Evolutionary conservation across 805 yeast genomes (phyloP).

Genomic region (Candida jianshihensis): DNA sequence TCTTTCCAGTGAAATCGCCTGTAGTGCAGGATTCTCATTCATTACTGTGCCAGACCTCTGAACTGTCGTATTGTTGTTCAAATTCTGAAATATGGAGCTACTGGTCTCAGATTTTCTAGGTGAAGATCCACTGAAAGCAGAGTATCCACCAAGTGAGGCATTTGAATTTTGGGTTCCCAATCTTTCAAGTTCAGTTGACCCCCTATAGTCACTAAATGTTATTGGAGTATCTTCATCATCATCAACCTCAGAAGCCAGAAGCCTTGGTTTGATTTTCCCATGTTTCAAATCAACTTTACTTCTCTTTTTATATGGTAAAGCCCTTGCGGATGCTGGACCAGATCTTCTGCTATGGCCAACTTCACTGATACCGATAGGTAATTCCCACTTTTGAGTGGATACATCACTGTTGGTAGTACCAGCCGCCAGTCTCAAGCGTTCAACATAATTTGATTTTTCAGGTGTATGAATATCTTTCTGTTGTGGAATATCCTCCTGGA

Average conservation of each 20-base stretch:
- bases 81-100: not conserved
- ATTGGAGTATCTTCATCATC: conserved; percentile 39
- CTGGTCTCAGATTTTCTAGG: conserved; percentile 7
- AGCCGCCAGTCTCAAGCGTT: conserved; percentile 33
- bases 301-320: conserved; percentile 11
- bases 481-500: conserved; percentile 8
- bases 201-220: conserved; percentile 4
- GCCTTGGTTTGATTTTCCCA: conserved; percentile 55
- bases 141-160: not conserved
- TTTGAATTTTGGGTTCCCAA: conserved; percentile 7
- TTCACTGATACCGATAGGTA: conserved; percentile 51
- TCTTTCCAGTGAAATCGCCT: conserved; percentile 22
- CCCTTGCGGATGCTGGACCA: conserved; percentile 7
- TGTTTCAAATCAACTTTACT: conserved; percentile 45
- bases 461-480: conserved; percentile 31
- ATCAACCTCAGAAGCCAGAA: conserved; percentile 71
- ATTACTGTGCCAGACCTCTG: conserved; percentile 19
- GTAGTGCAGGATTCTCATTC: conserved; percentile 12
- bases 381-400: conserved; percentile 39
- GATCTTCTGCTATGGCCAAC: conserved; percentile 25
- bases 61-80: not conserved
- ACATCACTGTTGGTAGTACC: conserved; percentile 44
- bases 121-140: conserved; percentile 2
- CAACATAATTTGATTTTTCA: conserved; percentile 43
- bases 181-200: conserved; percentile 13